Percentiles rank a stretch among this genome's conserved stretches.
Evolutionary conservation across 306 rosid species (phyloP).

Genomic region (Parietaria judaica): DNA sequence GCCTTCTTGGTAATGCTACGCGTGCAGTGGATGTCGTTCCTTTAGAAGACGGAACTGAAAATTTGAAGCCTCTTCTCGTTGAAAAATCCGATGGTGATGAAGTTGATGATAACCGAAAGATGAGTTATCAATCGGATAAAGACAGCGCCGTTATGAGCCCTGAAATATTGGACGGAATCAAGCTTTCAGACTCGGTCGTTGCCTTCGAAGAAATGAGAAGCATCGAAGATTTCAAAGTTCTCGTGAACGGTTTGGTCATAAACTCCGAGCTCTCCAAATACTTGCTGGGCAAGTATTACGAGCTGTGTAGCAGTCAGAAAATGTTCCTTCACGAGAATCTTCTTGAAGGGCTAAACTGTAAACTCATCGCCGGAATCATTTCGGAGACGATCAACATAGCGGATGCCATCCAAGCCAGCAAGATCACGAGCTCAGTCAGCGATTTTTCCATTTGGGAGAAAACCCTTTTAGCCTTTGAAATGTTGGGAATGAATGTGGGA

Average conservation of each 20-base stretch:
- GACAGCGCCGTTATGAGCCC: slow-evolving; percentile 18
- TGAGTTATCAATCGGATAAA: slow-evolving; percentile 18
- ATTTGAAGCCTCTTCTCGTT: no score
- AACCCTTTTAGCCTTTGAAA: slow-evolving; percentile 38
- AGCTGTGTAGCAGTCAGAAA: slow-evolving; percentile 47
- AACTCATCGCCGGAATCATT: slow-evolving; percentile 41
- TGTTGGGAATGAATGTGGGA: slow-evolving; percentile 41
- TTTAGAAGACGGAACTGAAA: no score
- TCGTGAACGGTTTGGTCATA: slow-evolving; percentile 32
- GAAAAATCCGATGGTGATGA: neutral
- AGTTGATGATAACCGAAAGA: slow-evolving; percentile 1
- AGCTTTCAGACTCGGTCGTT: slow-evolving; percentile 21
- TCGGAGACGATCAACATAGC: slow-evolving; percentile 43
- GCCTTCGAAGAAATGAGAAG: slow-evolving; percentile 36
- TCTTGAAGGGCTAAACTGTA: slow-evolving; percentile 40
- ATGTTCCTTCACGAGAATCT: slow-evolving; percentile 47
- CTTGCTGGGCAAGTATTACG: slow-evolving; percentile 33
- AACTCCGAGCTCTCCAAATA: slow-evolving; percentile 35
- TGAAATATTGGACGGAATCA: slow-evolving; percentile 25
- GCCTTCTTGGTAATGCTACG: neutral
- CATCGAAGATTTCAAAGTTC: slow-evolving; percentile 30
- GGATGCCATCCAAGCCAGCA: slow-evolving; percentile 51
- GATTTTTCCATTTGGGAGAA: slow-evolving; percentile 32
- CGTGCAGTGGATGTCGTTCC: no score
- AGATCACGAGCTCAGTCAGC: slow-evolving; percentile 24